Base-by-base conservation (phyloP, 2,329 filamentous ascomycete species). In the Pseudogymnoascus sp. region DNA sequence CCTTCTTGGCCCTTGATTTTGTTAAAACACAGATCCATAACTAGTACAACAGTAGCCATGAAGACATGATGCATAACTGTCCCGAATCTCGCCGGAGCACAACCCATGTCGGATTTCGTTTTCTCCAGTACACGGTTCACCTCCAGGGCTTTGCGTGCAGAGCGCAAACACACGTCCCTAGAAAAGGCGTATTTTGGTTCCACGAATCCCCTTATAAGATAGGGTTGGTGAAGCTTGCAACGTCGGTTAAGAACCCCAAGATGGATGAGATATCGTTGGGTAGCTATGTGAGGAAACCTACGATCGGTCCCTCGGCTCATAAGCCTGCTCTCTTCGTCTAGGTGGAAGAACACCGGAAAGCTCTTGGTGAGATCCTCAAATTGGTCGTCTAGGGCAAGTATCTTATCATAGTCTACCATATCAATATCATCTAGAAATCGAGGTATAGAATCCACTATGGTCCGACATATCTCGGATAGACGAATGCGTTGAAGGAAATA, bases 181-280 rank as follows among this genome's bases (percentile, higher is more conserved):
- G 74, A 76, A 52, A 70, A 72, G 6, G 67, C 66, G 59, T 72
- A 75, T 12, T 68, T 61, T 12, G 70, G 62, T 21, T 75, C 71
- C 5, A 66, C 67, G 1, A 68, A 67, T 5, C 66, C 70, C 26
- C 67, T 71, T 3, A 69, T 68, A 2, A 76, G 66, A 45, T 73
- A 77, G 4, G 75, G 73, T 4, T 76, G 66, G 63, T 77, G 75
- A 6, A 77, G 65, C 52, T 73, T 72, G 61, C 72, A 75, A 31
- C 74, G 69, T 43, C 74, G 72, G 2, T 73, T 69, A 41, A 76
- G 68, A 1, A 74, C 58, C 2, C 76, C 66, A 10, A 71, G 74
- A 58, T 74, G 70, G 12, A 74, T 64, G 38, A 74, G 70, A 37
- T 75, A 73, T 39, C 73, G 68, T 61, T 77, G 75, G 2, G 71